Percentiles rank a stretch among this genome's conserved stretches.
These are phyloP conservation scores for Lasiosphaeris hirsuta DNA, from an alignment of 495 filamentous ascomycete species.

Conservation along the genomic window DNA sequence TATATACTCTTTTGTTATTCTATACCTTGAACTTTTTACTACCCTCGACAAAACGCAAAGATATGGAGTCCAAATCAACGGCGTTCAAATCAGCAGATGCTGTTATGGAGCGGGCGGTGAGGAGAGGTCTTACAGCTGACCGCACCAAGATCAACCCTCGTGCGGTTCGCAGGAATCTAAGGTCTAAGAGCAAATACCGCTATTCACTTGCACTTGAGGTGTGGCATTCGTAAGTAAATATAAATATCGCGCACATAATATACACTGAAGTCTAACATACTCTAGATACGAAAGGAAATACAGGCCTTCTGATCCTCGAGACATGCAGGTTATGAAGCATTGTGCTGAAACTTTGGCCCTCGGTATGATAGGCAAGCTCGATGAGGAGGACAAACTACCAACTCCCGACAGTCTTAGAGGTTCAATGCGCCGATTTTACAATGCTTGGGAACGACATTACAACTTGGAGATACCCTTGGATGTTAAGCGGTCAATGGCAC, in stretches of 20 bases:
- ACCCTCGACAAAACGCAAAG: neutral
- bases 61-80: neutral
- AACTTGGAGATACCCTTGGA: constrained; percentile 1
- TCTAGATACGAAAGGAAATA: neutral
- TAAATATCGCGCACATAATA: too few species aligned
- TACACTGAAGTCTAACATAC: too few species aligned
- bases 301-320: constrained; percentile 4
- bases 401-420: neutral
- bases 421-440: constrained; percentile 3
- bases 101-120: constrained; percentile 6
- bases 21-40: too few species aligned
- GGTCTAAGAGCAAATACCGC: neutral
- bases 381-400: too few species aligned
- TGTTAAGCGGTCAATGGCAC: constrained; percentile 1
- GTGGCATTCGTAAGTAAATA: constrained; percentile 7
- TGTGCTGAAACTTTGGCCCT: neutral
- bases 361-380: too few species aligned
- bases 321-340: constrained; percentile 9
- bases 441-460: constrained; percentile 4
- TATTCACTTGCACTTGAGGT: neutral
- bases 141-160: constrained; percentile 2
- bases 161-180: constrained; percentile 4
- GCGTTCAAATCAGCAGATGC: constrained; percentile 8
- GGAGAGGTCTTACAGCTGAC: neutral
- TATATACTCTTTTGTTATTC: too few species aligned